These are phyloP conservation scores for Boechera stricta DNA, from an alignment of 345 rosid species.

Conservation along the genomic window DNA sequence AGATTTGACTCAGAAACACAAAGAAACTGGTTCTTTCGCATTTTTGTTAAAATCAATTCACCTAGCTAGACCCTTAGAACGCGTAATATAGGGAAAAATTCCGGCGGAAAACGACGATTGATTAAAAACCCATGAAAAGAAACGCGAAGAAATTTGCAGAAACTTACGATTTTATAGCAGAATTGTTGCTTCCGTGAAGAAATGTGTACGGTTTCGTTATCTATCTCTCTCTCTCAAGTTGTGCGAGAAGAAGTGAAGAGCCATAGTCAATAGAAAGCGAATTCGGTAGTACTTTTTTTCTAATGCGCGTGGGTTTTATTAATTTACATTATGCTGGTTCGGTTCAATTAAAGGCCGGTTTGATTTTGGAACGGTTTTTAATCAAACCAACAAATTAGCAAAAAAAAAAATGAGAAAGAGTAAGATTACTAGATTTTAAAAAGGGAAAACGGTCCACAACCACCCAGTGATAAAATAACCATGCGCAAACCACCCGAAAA, in stretches of 20 bases:
- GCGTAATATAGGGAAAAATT: not conserved
- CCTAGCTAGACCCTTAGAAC: not conserved
- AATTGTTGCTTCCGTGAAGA: constrained; percentile 16
- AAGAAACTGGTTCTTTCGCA: not conserved
- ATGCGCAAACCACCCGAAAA: too few relatives aligned
- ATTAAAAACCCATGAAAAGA: not conserved
- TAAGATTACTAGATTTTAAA: too few relatives aligned
- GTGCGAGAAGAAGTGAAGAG: not conserved
- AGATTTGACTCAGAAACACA: not conserved
- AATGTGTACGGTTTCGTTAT: constrained; percentile 12
- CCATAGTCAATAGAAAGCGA: not conserved
- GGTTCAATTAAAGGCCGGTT: constrained; percentile 39
- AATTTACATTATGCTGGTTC: not conserved
- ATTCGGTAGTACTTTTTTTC: too few relatives aligned
- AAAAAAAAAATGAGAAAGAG: too few relatives aligned
- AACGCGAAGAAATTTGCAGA: not conserved
- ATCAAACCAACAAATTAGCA: not conserved
- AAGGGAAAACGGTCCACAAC: too few relatives aligned
- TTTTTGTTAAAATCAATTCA: constrained; percentile 13
- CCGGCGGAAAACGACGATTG: not conserved
- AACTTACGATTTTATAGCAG: constrained; percentile 12
- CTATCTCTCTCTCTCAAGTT: not conserved
- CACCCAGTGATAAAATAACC: too few relatives aligned
- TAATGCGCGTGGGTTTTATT: not conserved
- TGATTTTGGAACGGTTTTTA: not conserved